Evolutionary conservation across 345 rosid species (phyloP), one percentile per base, ranked within the genome.

Genomic region (Aegle marmelos): DNA sequence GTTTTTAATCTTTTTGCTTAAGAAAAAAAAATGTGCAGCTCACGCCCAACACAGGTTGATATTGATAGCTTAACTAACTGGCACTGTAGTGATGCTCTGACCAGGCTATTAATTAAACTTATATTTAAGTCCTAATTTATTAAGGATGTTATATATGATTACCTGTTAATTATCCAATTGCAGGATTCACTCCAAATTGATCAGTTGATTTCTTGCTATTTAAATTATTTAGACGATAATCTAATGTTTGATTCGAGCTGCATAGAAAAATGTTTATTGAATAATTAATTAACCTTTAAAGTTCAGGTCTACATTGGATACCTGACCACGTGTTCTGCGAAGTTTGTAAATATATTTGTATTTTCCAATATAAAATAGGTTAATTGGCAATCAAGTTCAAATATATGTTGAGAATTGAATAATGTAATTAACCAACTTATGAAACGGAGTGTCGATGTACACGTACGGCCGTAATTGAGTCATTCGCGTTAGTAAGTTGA

Each of bases 61-160:
- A 39, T 76, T 36, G 83, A 86, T 72, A 79, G 81, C 75, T 66
- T 65, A 75, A 81, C 79, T 62, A 81, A 83, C 68, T 74, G 6
- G 10, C 11, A 65, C 57, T 69, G 27, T 73, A 53, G 34, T 63
- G 78, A 13, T 66, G 66, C 30, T 75, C 62, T 76, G 78, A 76
- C 64, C 72, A 65, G 22, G 64, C 78, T 63, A 66, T 33, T 19
- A 16, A 59, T 37, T 8, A 56, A 72, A 41, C 28, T 72, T 72
- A 21, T 19, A 24, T 59, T 11, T 45, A 13, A 45, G 17, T 13
- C 3, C 50, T 45, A n/a, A 31, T 64, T 21, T 31, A 64, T 16
- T 64, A 31, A 64, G n/a, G 56, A 16, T 56, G 66, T 62, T 54
- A 76, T 57, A 68, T 54, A 79, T 59, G 62, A 64, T 11, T 76